Evolutionary conservation across 2,329 filamentous ascomycete species (phyloP).

Genomic region (Grosmannia clavigera): DNA sequence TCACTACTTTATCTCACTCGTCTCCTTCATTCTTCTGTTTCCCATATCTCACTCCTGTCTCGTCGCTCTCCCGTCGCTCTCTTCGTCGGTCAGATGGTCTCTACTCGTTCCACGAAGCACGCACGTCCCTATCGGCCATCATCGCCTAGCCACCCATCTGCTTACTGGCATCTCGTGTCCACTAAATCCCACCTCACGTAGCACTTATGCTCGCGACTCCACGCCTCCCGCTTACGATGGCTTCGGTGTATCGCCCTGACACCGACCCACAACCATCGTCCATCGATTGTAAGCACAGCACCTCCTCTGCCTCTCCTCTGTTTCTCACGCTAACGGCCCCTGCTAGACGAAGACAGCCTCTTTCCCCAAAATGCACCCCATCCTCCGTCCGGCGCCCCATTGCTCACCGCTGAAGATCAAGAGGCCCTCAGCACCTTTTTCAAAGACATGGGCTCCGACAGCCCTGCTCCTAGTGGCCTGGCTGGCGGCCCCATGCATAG

Average conservation of each 20-base stretch:
- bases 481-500: conserved; percentile 31
- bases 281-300: neutral
- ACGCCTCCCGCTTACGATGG: neutral
- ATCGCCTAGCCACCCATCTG: no score
- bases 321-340: neutral
- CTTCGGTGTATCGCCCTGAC: neutral
- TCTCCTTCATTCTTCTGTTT: no score
- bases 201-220: neutral
- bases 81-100: neutral
- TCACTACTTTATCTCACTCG: no score
- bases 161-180: neutral
- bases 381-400: conserved; percentile 49
- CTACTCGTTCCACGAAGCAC: no score
- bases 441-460: conserved; percentile 37
- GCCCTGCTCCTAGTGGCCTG: conserved; percentile 23
- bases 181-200: neutral
- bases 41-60: neutral
- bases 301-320: neutral
- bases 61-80: no score
- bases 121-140: no score
- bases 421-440: conserved; percentile 47
- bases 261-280: neutral
- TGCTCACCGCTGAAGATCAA: conserved; percentile 51
- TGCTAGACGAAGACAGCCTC: conserved; percentile 32
- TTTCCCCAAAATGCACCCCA: conserved; percentile 44